Percentiles rank a stretch among this genome's conserved stretches.
Conservation (phyloP, 139 green algal genomes). For the Tetraselmis chui region DNA sequence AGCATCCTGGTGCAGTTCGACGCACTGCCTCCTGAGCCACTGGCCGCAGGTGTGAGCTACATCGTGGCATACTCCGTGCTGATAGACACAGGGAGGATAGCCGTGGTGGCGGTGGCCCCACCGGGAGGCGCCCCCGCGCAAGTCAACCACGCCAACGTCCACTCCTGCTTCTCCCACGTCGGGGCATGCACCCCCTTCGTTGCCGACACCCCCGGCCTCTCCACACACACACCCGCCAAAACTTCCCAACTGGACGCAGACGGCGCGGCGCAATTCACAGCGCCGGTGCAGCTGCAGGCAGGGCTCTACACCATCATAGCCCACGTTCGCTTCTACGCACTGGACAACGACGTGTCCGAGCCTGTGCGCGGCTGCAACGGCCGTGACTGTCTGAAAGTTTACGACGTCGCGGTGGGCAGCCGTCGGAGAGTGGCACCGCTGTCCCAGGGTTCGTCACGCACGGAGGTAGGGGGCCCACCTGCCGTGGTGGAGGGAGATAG, state of each 20-base stretch:
- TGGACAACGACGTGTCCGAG: background rate
- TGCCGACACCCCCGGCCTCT: background rate
- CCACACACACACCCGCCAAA: background rate
- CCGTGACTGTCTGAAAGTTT: background rate
- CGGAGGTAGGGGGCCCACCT: no score
- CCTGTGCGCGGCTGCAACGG: background rate
- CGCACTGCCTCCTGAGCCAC: background rate
- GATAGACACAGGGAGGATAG: background rate
- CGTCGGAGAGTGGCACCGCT: background rate
- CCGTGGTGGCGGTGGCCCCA: background rate
- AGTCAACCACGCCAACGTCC: background rate
- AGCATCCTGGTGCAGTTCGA: background rate
- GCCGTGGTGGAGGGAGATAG: no score
- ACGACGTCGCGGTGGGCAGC: background rate
- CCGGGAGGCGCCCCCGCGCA: background rate
- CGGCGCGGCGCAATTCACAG: background rate
- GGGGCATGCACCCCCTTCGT: background rate
- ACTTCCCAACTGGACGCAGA: background rate
- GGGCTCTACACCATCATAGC: background rate
- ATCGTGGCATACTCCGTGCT: background rate
- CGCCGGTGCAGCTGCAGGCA: background rate
- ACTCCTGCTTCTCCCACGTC: background rate
- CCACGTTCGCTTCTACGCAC: background rate
- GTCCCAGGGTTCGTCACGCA: no score
- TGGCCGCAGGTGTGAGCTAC: background rate